Evolutionary conservation across 441 rosid species (phyloP), one percentile per base, ranked within the genome.

Genomic region (Adansonia madagascariensis): DNA sequence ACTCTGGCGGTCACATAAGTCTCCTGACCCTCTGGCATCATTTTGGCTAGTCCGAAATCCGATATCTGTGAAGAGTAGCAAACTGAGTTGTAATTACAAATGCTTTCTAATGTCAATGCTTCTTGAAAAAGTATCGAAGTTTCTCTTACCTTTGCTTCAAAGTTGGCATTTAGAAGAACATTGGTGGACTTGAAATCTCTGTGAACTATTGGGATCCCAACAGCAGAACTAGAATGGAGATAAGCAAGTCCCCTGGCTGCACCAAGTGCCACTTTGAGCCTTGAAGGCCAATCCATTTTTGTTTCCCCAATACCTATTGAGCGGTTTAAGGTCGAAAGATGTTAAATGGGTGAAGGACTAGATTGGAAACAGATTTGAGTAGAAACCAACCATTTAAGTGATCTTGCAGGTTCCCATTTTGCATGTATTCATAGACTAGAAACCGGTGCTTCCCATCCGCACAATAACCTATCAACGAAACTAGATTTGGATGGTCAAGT

Each of bases 1-100:
- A 95, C 97, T 80, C 91, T 88, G 49, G 98, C 98, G 14, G 98
- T 94, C 65, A 90, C 90, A 39, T 81, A 89, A 31, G 82, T 88
- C 65, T 95, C 94, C 79, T 91, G 89, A 74, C 97, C 98, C 72
- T 89, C 97, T 49, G 97, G 98, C 98, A 94, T 93, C 78, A 94
- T 64, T 88, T 94, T 94, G 79, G 98, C 98, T 15, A 94, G 90
- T 76, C 98, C 98, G 57, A 95, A 93, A 84, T 95, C 98, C 1
- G 98, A 93, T 83, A 95, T 95, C 98, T 95, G 80, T 49, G 50
- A 46, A 68, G 61, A 66, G 44, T 59, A 55, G 64, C 60, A 75
- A 52, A 71, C 15, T 47, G 43, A 35, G 57, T 79, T 80, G 65
- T 65, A 49, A 52, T 6, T 5, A 11, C 35, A 46, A 66, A 59